Percentiles rank a stretch among this genome's conserved stretches.
Conservation (phyloP, 1,139 yeast species). For the Taphrina betulina region DNA sequence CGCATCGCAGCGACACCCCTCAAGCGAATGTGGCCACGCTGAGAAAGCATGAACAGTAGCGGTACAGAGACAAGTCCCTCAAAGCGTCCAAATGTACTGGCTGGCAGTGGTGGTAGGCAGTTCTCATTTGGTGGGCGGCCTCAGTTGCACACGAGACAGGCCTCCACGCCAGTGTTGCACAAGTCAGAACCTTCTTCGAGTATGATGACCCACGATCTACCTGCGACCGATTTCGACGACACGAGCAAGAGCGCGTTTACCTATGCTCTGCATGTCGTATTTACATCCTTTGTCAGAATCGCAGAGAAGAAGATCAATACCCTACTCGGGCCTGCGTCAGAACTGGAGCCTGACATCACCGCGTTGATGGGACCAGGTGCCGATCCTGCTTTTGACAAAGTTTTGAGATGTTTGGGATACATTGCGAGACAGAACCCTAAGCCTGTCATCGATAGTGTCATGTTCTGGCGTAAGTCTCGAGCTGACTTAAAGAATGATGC, state of each 20-base stretch:
- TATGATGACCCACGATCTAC: neutral
- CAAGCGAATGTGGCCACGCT: neutral
- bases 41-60: neutral
- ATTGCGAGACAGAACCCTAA: conserved; percentile 88
- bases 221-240: conserved; percentile 13
- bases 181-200: neutral
- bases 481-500: conserved; percentile 82
- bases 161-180: neutral
- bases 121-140: conserved; percentile 27
- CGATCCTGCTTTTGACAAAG: conserved; percentile 81
- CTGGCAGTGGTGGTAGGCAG: conserved; percentile 27
- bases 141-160: neutral
- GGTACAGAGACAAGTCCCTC: conserved; percentile 12
- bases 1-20: no score
- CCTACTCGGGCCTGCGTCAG: conserved; percentile 67
- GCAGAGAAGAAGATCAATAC: conserved; percentile 81
- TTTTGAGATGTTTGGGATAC: conserved; percentile 80
- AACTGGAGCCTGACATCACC: conserved; percentile 75
- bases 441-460: conserved; percentile 94
- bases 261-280: conserved; percentile 87
- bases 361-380: conserved; percentile 83
- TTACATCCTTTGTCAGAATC: conserved; percentile 90
- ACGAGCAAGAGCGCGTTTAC: conserved; percentile 69
- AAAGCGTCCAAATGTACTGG: conserved; percentile 19
- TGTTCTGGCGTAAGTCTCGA: conserved; percentile 95